Evolutionary conservation across 208 protist genomes (phyloP), one percentile per base, ranked within the genome.

Genomic region (Trypanosoma brucei): DNA sequence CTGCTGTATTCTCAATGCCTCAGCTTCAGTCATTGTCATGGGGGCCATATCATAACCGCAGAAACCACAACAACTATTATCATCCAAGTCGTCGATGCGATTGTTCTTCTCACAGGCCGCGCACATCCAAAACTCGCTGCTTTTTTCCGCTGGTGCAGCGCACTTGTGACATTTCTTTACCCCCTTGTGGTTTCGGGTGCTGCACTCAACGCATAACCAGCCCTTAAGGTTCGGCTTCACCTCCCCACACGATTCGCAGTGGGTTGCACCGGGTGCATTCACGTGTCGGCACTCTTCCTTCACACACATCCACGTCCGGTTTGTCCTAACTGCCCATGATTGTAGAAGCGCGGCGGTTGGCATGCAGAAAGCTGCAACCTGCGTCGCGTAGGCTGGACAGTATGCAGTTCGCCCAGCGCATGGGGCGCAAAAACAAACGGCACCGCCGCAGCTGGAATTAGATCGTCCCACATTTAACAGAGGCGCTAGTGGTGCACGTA

Each of bases 11-110:
- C 72, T 59, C 31, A 86, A n/a, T 52, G 76, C 55, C 36, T 83
- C 77, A 61, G 84, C 68, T 55, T 87, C 81, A 13, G 72, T 78
- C 37, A 61, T 60, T 31, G 72, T 77, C 11, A 80, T 72, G 0
- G 88, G 88, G 0, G 88, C 88, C 88, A 95, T 95, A 64, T 95
- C 84, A 62, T 95, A 95, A 22, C 75, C 69, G 65, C 88, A 95
- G 58, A 83, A 88, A 1, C 88, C 88, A 64, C 88, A 95, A 0
- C 78, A 58, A 59, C 88, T 92, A 69, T 95, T 95, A 65, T 90
- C 84, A 52, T 92, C 83, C 11, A 95, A 50, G 37, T 90, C 85
- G 63, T 95, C 88, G 36, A 92, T 66, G 31, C 81, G 81, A 68
- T 95, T 95, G 74, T 92, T 95, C 70, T 92, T 80, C n/a, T 77